Base-by-base conservation (phyloP, 352 stramenopile genomes). In the Globisporangium carolinianum region DNA sequence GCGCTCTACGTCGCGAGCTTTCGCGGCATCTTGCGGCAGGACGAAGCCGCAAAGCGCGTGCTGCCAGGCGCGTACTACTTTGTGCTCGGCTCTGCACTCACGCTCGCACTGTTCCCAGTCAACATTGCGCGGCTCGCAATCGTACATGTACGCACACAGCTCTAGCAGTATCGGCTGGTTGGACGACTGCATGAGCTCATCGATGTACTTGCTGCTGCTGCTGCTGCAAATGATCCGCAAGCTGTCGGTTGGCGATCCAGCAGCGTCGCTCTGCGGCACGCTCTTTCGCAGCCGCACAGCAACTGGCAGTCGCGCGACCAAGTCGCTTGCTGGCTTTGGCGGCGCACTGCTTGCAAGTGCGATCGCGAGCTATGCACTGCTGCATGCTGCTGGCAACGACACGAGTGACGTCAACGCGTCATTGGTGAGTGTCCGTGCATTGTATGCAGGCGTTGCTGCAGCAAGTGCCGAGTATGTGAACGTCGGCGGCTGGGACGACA, bases 51-150 rank as follows among this genome's bases (percentile, higher is more conserved):
- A 5, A 58, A 62, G 53, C 38, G 57, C 0, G 67, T 63, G 4
- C 18, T 87, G n/a, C 77, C 77, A 0, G 75, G 75, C 10, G 75
- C 75, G 11, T 85, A 75, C 57, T 87, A 83, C 62, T 87, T 87
- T 63, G 55, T 87, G 11, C 57, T 85, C 15, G 77, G 77, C 32
- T 74, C 65, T 5, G 71, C 65, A 35, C 61, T 71, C 10, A 73
- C 71, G 12, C 59, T 83, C 3, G 58, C 53, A 15, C 7, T 83
- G 9, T 83, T 75, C 53, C 68, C 73, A 5, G 52, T 56, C 38
- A 57, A 58, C 37, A 54, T 85, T 15, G 77, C 75, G 17, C 67
- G 71, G 14, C 77, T 87, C 37, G 67, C 75, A 10, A 73, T 87
- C 52, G 69, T 87, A 24, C 71, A 82, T 52, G 77, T 87, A 66